These are phyloP conservation scores for Chlamydomonas reinhardtii DNA, from an alignment of 163 green algal genomes.

Conservation along the genomic window DNA sequence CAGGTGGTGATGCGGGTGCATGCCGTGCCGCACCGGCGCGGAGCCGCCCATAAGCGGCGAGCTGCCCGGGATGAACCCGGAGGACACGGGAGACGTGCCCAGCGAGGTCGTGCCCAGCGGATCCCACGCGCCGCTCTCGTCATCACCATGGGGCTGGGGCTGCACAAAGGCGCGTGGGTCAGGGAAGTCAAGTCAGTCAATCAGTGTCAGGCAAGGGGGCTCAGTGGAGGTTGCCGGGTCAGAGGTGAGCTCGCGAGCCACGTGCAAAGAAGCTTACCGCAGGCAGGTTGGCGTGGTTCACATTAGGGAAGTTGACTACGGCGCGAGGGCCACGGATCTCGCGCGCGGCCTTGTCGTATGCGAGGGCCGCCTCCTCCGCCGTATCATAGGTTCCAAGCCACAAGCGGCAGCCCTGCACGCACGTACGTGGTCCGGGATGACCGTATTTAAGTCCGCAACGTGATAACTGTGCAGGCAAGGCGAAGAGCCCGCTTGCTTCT, in stretches of 20 bases:
- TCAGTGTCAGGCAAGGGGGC: no score
- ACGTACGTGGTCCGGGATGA: no score
- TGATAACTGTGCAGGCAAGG: background rate
- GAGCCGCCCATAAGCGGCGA: slow-evolving; percentile 41
- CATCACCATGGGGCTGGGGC: background rate
- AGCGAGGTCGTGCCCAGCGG: slow-evolving; percentile 19
- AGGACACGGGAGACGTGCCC: slow-evolving; percentile 46
- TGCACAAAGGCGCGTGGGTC: background rate
- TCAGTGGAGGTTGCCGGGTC: no score
- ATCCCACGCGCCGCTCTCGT: slow-evolving; percentile 38
- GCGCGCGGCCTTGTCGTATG: slow-evolving; percentile 87
- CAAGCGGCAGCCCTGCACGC: slow-evolving; percentile 65
- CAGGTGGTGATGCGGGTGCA: background rate
- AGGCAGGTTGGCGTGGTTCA: background rate
- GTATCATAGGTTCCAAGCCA: slow-evolving; percentile 96
- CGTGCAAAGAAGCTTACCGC: slow-evolving; percentile 2
- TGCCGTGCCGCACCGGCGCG: background rate
- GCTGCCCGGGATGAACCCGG: slow-evolving; percentile 12
- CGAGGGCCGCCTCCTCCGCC: slow-evolving; percentile 83
- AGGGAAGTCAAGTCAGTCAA: no score
- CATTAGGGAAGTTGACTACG: slow-evolving; percentile 61
- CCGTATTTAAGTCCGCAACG: no score
- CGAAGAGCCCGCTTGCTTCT: no score
- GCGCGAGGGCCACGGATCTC: slow-evolving; percentile 83
- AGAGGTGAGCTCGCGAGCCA: no score